Evolutionary conservation across 768 basidiomycete species (phyloP).

Genomic region (Dioszegia hungarica): DNA sequence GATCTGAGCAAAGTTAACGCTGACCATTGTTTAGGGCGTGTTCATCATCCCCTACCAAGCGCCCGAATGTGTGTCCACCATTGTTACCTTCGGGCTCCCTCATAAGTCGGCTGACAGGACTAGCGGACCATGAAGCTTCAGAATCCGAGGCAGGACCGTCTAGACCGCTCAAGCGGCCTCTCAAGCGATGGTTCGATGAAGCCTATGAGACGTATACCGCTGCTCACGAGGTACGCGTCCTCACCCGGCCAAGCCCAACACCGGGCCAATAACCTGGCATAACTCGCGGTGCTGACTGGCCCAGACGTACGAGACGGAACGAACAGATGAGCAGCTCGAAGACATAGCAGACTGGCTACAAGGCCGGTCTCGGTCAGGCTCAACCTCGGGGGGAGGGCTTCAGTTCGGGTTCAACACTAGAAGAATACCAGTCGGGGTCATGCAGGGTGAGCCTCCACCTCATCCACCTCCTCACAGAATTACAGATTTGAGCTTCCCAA

Average conservation of each 20-base stretch:
- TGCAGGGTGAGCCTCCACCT: slow-evolving; percentile 30
- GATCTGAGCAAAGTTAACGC: too few relatives aligned
- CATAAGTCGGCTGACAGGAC: too few relatives aligned
- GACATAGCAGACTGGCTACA: slow-evolving; percentile 39
- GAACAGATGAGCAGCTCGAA: slow-evolving; percentile 31
- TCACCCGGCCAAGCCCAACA: not conserved
- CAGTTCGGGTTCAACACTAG: slow-evolving; percentile 6
- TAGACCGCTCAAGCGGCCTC: slow-evolving; percentile 2
- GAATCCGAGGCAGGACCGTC: slow-evolving; percentile 21
- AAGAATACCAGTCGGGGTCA: slow-evolving; percentile 25
- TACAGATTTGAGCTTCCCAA: too few relatives aligned
- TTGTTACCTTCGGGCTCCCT: too few relatives aligned
- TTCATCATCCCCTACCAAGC: slow-evolving; percentile 32
- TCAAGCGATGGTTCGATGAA: slow-evolving; percentile 17
- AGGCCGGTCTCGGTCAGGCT: slow-evolving; percentile 2
- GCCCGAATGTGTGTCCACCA: not conserved
- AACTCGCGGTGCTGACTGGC: too few relatives aligned
- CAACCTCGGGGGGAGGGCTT: slow-evolving; percentile 9
- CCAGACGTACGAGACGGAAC: slow-evolving; percentile 23
- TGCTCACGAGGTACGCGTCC: slow-evolving; percentile 6
- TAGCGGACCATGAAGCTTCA: not conserved
- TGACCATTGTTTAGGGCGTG: slow-evolving; percentile 19
- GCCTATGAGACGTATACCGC: slow-evolving; percentile 10
- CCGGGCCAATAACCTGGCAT: too few relatives aligned
- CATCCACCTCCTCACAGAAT: too few relatives aligned